These are phyloP conservation scores for Neurospora sp. DNA, from an alignment of 2,329 filamentous ascomycete species.

Conservation along the genomic window DNA sequence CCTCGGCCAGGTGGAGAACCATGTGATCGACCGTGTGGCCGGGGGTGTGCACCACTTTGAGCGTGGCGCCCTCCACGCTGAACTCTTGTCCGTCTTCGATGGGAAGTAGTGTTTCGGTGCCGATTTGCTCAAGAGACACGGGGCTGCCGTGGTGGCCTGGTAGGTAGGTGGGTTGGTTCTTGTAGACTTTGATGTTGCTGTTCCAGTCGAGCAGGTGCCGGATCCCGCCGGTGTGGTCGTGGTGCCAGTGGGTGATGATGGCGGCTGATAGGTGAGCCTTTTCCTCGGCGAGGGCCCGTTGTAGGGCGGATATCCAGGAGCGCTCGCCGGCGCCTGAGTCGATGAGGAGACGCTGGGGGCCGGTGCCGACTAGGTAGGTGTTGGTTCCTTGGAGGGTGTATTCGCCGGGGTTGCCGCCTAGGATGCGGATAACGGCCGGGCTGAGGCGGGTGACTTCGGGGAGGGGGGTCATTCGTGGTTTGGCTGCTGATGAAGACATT, in stretches of 20 bases:
- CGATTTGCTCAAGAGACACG: neutral
- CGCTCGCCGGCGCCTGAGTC: slow-evolving; percentile 81
- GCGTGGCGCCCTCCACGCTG: slow-evolving; percentile 40
- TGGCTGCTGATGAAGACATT: neutral
- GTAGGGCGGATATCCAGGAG: slow-evolving; percentile 61
- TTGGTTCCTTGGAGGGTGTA: slow-evolving; percentile 74
- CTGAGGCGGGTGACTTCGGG: slow-evolving; percentile 71
- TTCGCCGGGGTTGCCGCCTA: slow-evolving; percentile 87
- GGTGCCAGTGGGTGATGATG: slow-evolving; percentile 87
- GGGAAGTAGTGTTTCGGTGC: slow-evolving; percentile 12
- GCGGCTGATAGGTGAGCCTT: slow-evolving; percentile 57
- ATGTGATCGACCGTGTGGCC: slow-evolving; percentile 67
- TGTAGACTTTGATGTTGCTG: slow-evolving; percentile 54
- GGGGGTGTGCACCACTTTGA: slow-evolving; percentile 55
- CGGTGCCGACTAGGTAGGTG: slow-evolving; percentile 83
- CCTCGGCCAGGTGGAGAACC: slow-evolving; percentile 50
- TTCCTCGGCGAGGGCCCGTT: slow-evolving; percentile 55
- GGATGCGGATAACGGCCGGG: slow-evolving; percentile 67
- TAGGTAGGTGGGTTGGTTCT: slow-evolving; percentile 37
- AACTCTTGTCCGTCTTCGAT: slow-evolving; percentile 41
- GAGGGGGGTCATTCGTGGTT: slow-evolving; percentile 31
- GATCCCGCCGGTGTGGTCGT: slow-evolving; percentile 74
- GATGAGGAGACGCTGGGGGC: slow-evolving; percentile 64
- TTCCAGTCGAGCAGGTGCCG: slow-evolving; percentile 54
- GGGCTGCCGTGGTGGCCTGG: slow-evolving; percentile 20